Percentiles rank a stretch among this genome's conserved stretches.
Evolutionary conservation across 1,139 yeast species (phyloP).

Genomic region (Taphrina wiesneri): DNA sequence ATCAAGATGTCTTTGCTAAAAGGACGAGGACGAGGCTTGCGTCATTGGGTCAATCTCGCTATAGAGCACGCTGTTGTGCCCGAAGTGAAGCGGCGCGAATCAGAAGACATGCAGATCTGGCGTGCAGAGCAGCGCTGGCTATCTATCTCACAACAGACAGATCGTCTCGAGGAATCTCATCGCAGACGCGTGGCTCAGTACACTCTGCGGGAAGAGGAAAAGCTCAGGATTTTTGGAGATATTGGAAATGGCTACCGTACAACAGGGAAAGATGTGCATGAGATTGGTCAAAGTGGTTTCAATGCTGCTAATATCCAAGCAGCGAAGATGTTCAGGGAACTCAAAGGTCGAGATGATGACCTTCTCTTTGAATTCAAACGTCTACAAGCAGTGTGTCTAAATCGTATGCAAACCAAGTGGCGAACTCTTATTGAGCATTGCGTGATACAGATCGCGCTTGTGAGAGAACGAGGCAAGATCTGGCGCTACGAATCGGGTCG

Average conservation of each 20-base stretch:
- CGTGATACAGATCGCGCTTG: conserved; percentile 14
- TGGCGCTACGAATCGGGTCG: background rate
- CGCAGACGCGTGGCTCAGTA: background rate
- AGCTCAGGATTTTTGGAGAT: conserved; percentile 13
- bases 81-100: conserved; percentile 13
- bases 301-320: background rate
- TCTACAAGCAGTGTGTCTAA: conserved; percentile 7
- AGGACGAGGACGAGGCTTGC: background rate
- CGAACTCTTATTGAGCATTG: conserved; percentile 18
- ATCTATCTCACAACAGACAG: background rate
- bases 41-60: conserved; percentile 12
- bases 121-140: conserved; percentile 10
- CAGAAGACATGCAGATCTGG: conserved; percentile 4
- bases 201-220: background rate
- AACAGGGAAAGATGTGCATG: conserved; percentile 1
- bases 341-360: conserved; percentile 5
- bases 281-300: background rate
- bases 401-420: conserved; percentile 23
- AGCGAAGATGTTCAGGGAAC: background rate
- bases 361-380: conserved; percentile 5
- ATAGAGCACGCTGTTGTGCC: conserved; percentile 21
- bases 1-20: background rate
- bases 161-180: background rate
- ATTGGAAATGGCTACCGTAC: conserved; percentile 13
- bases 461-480: background rate